phyloP scores from a whole-genome alignment of 2,329 filamentous ascomycete genomes.

The Microascus cirrosus region DNA sequence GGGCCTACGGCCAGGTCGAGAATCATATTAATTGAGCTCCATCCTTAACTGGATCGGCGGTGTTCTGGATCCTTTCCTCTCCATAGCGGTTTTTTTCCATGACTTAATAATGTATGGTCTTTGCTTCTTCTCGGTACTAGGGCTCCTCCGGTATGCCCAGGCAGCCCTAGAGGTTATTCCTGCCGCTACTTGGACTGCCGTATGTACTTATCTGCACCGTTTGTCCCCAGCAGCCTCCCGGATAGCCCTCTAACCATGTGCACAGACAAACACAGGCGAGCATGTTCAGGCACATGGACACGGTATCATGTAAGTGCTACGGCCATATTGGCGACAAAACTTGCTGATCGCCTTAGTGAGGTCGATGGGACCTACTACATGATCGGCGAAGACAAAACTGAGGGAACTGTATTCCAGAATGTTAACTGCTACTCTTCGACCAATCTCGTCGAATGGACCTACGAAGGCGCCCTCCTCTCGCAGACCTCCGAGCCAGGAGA shows the following conservation, averaged over 20 bases:
- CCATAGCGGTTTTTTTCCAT: neutral
- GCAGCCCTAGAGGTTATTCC: conserved; percentile 26
- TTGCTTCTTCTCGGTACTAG: neutral
- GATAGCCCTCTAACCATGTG: neutral
- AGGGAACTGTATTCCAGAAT: conserved; percentile 49
- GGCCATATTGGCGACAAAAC: neutral
- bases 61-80: neutral
- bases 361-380: conserved; percentile 51
- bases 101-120: neutral
- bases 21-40: neutral
- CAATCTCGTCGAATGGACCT: conserved; percentile 53
- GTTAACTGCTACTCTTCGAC: conserved; percentile 57
- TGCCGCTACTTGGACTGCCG: conserved; percentile 34
- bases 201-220: conserved; percentile 10
- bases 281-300: conserved; percentile 58
- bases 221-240: too few relatives aligned
- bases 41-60: neutral
- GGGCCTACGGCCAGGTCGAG: neutral
- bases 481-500: conserved; percentile 36
- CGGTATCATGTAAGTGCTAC: conserved; percentile 37
- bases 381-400: conserved; percentile 59
- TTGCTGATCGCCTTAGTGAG: conserved; percentile 15
- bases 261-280: conserved; percentile 28
- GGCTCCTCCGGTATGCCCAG: neutral
- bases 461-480: conserved; percentile 46